phyloP scores from a whole-genome alignment of 139 green algal species.

The Chlamydomonas applanata region DNA sequence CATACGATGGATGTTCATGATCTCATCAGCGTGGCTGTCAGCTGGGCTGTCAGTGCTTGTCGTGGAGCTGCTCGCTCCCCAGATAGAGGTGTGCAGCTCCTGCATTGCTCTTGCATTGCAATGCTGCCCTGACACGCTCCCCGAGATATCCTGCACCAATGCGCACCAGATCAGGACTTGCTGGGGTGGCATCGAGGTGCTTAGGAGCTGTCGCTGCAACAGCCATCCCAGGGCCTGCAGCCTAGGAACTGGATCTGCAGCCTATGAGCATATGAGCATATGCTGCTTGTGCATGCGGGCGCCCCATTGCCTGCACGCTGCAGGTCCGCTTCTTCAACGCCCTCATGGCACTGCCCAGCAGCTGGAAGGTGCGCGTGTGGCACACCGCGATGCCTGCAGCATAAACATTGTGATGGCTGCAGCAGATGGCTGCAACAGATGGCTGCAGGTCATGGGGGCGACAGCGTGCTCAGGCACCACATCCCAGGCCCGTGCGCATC shows the following conservation, averaged over 20 bases:
- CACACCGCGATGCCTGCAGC: neutral
- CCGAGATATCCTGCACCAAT: no score
- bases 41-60: neutral
- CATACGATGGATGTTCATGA: constrained; percentile 3
- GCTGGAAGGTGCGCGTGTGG: neutral
- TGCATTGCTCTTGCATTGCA: neutral
- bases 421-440: neutral
- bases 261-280: no score
- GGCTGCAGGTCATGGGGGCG: neutral
- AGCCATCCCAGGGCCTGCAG: no score
- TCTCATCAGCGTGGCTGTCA: neutral
- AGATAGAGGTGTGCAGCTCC: neutral
- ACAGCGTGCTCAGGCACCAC: neutral
- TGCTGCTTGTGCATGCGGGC: no score
- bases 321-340: constrained; percentile 3
- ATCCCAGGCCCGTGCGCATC: neutral
- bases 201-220: no score
- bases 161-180: no score
- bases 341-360: neutral
- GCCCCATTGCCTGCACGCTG: neutral
- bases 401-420: neutral
- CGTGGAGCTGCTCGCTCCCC: neutral
- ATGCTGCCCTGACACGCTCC: neutral
- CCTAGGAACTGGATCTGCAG: no score
- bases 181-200: no score